These are phyloP conservation scores for Abrus precatorius DNA, from an alignment of 306 rosid species.

Conservation along the genomic window DNA sequence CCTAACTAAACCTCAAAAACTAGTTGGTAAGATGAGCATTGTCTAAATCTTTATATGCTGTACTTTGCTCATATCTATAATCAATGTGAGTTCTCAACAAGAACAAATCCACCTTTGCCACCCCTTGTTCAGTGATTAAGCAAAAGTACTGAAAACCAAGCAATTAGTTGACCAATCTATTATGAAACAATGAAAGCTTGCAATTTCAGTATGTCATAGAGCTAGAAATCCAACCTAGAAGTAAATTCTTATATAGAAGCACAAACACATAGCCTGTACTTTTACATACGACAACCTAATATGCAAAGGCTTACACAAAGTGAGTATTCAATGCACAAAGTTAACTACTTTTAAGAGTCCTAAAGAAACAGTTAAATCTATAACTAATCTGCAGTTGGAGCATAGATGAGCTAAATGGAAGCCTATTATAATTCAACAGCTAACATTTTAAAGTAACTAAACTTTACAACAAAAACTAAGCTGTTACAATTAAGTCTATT, in stretches of 20 bases:
- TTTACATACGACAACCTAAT: neutral
- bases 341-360: neutral
- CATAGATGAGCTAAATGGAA: neutral
- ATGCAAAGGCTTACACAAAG: neutral
- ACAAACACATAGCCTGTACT: too few species aligned
- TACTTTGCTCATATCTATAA: too few species aligned
- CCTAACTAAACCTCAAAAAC: too few species aligned
- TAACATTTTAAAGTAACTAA: neutral
- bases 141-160: neutral
- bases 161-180: neutral
- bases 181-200: neutral
- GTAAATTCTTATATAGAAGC: too few species aligned
- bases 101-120: constrained; percentile 5
- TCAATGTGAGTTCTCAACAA: too few species aligned
- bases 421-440: neutral
- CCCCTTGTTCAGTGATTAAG: neutral
- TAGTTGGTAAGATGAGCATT: too few species aligned
- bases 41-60: too few species aligned
- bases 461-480: neutral
- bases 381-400: neutral
- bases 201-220: neutral
- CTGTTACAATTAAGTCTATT: neutral
- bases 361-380: neutral
- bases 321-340: constrained; percentile 3
- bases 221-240: too few species aligned